phyloP scores from a whole-genome alignment of 306 rosid species.

The Dalbergia oliveri region DNA sequence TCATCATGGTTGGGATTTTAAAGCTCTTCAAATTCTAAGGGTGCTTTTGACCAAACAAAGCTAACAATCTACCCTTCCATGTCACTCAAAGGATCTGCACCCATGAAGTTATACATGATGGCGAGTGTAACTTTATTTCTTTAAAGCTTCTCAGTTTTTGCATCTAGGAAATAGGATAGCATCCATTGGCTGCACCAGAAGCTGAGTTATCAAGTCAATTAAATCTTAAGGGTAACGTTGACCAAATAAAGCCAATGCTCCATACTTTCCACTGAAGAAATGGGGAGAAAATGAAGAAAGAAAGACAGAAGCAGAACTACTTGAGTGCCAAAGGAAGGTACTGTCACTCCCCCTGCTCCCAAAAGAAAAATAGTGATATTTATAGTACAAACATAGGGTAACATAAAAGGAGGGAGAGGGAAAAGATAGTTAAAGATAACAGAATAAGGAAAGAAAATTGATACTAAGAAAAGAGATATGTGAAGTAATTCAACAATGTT shows the following conservation, averaged over 20 bases:
- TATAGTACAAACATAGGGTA: slow-evolving; percentile 2
- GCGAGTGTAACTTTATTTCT: neutral
- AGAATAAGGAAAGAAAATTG: neutral
- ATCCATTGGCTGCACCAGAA: neutral
- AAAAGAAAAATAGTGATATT: neutral
- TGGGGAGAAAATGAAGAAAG: neutral
- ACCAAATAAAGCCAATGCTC: neutral
- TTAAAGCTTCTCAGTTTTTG: no score
- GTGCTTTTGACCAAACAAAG: neutral
- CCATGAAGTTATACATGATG: no score
- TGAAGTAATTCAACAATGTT: neutral
- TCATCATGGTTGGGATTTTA: neutral
- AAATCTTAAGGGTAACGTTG: neutral
- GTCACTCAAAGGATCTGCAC: neutral
- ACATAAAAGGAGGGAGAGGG: neutral
- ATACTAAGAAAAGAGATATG: neutral
- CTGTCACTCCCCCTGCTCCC: neutral
- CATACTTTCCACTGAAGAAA: slow-evolving; percentile 16
- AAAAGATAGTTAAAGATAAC: neutral
- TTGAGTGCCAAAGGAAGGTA: neutral
- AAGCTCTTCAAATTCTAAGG: neutral
- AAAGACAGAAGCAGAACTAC: neutral
- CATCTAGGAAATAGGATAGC: neutral
- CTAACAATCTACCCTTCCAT: neutral
- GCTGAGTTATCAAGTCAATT: neutral